A percentile compares a stretch with the other conserved stretches of the same genome.
Conservation (phyloP, 352 stramenopile genomes). For the Phytopythium kandeliae region DNA sequence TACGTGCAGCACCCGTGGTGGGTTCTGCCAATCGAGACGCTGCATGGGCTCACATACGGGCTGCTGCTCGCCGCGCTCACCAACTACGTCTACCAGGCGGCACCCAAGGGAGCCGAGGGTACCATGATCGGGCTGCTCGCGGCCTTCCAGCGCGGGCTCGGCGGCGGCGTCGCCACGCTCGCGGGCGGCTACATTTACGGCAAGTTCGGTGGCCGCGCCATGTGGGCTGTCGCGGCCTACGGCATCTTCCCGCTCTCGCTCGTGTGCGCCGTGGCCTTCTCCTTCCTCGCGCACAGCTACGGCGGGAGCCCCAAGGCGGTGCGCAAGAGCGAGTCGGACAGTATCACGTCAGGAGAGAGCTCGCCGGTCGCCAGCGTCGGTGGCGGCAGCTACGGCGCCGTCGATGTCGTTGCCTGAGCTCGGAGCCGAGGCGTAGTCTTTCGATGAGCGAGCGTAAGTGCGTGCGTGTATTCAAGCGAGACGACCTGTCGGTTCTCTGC, state of each 20-base stretch:
- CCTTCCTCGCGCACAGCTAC: constrained; percentile 24
- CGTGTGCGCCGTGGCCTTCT: constrained; percentile 14
- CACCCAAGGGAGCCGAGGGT: constrained; percentile 27
- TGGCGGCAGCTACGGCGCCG: constrained; percentile 16
- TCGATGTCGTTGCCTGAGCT: constrained; percentile 3
- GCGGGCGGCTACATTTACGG: constrained; percentile 34
- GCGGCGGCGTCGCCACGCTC: constrained; percentile 26
- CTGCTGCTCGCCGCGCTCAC: constrained; percentile 31
- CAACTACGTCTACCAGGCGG: constrained; percentile 34
- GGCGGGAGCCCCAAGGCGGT: constrained; percentile 12
- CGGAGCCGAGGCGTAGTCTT: no score
- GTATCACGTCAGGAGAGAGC: constrained; percentile 27
- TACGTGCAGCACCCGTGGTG: constrained; percentile 32
- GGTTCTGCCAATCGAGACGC: constrained; percentile 27
- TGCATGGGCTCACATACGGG: constrained; percentile 39
- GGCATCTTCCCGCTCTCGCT: constrained; percentile 26
- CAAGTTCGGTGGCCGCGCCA: constrained; percentile 20
- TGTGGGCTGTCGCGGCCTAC: constrained; percentile 33
- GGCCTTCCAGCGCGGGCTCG: constrained; percentile 29
- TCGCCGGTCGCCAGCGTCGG: constrained; percentile 12
- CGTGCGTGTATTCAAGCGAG: no score
- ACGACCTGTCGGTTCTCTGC: neutral
- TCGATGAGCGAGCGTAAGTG: no score
- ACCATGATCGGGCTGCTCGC: constrained; percentile 39
- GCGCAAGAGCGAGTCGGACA: constrained; percentile 17